Evolutionary conservation across 2,329 filamentous ascomycete species (phyloP), one percentile per base, ranked within the genome.

Genomic region (Botrytis galanthina): DNA sequence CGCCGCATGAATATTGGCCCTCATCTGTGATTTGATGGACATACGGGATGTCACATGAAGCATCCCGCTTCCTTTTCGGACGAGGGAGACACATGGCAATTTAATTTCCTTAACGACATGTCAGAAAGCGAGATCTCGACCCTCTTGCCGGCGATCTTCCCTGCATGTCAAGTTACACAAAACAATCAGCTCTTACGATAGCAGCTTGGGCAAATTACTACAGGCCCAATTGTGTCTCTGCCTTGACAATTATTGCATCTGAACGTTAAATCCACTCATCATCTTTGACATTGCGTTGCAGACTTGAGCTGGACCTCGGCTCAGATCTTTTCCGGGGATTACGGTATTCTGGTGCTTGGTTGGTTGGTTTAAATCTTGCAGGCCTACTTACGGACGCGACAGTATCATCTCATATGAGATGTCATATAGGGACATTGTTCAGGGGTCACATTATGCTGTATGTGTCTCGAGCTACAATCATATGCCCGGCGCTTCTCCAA

Each of bases 391-490:
- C 66, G 59, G 68, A 73, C 73, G 61, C 60, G 39, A 71, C 16
- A 61, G 73, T 72, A 39, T 72, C 73, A 73, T 61, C 57, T 68
- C 35, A 51, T 72, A 62, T 73, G 68, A 73, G 59, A 46, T 46
- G n/a, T 61, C 46, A 67, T 67, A 37, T 54, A 59, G n/a, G 44
- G 42, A 61, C 35, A 37, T 37, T 26, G 51, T 51, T 61, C 62
- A 74, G 61, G 69, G 69, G 69, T 12, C 26, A 46, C 59, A 48
- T 70, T 14, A 70, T 70, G 62, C 39, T 73, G 54, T 4, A 42
- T 42, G 54, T 68, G 46, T 26, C 26, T 35, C 48, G 2, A 29
- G 51, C 20, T 5, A 37, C 32, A 18, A 39, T 54, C 70, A 59
- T 68, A 46, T 18, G n/a, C 44, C 57, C n/a, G 54, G 44, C 66